A percentile compares a stretch with the other conserved stretches of the same genome.
Conservation (phyloP, 1,139 yeast species). For the Magnusiomyces magnusii region DNA sequence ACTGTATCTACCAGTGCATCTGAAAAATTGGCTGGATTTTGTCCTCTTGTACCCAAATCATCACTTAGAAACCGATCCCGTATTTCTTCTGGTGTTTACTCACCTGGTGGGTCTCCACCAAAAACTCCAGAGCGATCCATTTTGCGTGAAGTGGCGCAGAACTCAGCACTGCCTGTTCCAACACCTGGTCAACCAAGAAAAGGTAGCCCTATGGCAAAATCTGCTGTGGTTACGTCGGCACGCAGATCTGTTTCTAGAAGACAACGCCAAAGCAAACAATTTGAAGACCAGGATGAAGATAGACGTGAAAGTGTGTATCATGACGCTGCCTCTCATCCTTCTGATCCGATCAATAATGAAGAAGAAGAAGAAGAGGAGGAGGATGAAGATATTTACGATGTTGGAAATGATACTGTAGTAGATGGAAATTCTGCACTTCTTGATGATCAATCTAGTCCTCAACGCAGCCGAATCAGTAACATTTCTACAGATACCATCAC, state of each 20-base stretch:
- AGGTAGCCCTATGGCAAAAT: slow-evolving; percentile 25
- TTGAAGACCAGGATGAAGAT: not conserved
- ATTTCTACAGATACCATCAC: not conserved
- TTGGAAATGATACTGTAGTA: not conserved
- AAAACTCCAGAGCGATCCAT: slow-evolving; percentile 72
- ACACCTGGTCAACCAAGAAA: slow-evolving; percentile 98
- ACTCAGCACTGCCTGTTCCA: slow-evolving; percentile 76
- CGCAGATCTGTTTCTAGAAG: not conserved
- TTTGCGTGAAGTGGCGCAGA: slow-evolving; percentile 54
- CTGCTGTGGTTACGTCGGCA: not conserved
- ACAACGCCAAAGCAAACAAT: not conserved
- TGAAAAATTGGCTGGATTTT: slow-evolving; percentile 66
- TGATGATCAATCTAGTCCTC: not conserved
- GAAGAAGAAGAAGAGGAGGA: not conserved
- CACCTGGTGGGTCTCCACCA: slow-evolving; percentile 33
- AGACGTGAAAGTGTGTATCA: not conserved
- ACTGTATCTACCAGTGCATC: slow-evolving; percentile 66
- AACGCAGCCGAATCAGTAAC: not conserved
- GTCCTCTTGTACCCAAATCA: slow-evolving; percentile 48
- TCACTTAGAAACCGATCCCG: not conserved
- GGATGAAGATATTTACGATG: not conserved
- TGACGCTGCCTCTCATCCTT: not conserved
- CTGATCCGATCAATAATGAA: not conserved
- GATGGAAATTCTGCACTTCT: not conserved
- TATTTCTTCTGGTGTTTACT: not conserved